phyloP scores from a whole-genome alignment of 176 grass and related monocot species.

The Dactylis glomerata region DNA sequence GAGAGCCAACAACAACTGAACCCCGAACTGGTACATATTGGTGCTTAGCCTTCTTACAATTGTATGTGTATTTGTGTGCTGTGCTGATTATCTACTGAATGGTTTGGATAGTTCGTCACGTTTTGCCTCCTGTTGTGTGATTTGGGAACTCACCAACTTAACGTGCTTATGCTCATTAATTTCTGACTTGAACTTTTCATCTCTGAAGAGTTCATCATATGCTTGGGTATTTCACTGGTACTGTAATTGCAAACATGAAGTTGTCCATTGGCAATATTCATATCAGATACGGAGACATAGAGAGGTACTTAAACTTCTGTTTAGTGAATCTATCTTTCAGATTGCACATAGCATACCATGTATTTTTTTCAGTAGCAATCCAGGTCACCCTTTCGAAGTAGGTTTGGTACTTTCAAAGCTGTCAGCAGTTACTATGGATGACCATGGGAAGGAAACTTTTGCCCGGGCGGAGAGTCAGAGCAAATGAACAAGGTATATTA shows the following conservation, averaged over 20 bases:
- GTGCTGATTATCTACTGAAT: conserved; percentile 10
- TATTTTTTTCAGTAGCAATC: no score
- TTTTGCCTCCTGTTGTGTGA: conserved; percentile 5
- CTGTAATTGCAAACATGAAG: conserved; percentile 91
- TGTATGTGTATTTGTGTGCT: background rate
- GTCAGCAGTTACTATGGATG: no score
- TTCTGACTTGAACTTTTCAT: conserved; percentile 28
- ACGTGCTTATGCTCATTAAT: background rate
- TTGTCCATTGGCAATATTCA: no score
- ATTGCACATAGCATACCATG: no score
- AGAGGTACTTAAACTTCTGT: no score
- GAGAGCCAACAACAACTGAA: conserved; percentile 77
- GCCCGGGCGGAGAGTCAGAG: no score
- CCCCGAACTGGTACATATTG: conserved; percentile 68
- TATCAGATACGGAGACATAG: no score
- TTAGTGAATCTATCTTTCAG: no score
- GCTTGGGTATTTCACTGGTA: conserved; percentile 90
- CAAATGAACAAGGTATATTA: no score
- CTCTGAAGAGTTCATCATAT: conserved; percentile 79
- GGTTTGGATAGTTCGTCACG: conserved; percentile 1
- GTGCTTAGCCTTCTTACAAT: background rate
- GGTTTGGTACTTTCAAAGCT: no score
- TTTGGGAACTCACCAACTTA: background rate
- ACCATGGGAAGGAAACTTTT: no score
- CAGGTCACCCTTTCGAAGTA: no score